These are phyloP conservation scores for Vitis amurensis DNA, from an alignment of 164 flowering plant species.

Conservation along the genomic window DNA sequence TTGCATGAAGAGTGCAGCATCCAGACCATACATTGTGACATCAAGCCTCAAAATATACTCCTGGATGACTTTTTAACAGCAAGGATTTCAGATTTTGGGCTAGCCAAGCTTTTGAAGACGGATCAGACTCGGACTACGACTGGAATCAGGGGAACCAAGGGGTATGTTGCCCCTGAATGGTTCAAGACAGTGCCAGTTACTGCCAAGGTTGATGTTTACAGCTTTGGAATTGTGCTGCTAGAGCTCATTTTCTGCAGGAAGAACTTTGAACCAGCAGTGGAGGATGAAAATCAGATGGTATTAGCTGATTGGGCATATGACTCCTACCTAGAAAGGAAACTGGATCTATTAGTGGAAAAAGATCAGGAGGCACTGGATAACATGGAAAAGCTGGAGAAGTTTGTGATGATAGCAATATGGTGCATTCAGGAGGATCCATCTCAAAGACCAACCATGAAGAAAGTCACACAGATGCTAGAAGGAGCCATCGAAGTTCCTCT, in stretches of 20 bases:
- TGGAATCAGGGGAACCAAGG: slow-evolving; percentile 20
- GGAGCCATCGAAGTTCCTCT: too few species aligned
- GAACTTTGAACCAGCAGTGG: slow-evolving; percentile 8
- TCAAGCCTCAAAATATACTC: slow-evolving; percentile 27
- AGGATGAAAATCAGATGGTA: not conserved
- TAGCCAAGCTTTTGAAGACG: slow-evolving; percentile 17
- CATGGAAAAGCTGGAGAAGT: slow-evolving; percentile 15
- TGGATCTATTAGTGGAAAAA: not conserved
- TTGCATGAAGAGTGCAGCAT: slow-evolving; percentile 27
- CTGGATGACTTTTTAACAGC: slow-evolving; percentile 17
- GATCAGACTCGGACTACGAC: slow-evolving; percentile 21
- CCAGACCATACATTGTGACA: slow-evolving; percentile 27
- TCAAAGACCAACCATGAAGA: slow-evolving; percentile 29
- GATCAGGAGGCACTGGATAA: slow-evolving; percentile 8
- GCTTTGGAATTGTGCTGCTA: slow-evolving; percentile 29
- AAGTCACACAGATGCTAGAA: too few species aligned
- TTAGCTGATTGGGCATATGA: slow-evolving; percentile 14
- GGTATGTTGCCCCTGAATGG: slow-evolving; percentile 30
- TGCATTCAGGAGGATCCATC: slow-evolving; percentile 34
- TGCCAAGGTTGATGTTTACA: slow-evolving; percentile 25
- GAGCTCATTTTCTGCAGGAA: slow-evolving; percentile 28
- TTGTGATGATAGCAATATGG: slow-evolving; percentile 29
- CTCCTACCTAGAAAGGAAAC: not conserved
- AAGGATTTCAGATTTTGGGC: slow-evolving; percentile 15
- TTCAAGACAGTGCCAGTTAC: slow-evolving; percentile 20